Percentiles rank a stretch among this genome's conserved stretches.
phyloP scores from a whole-genome alignment of 306 rosid genomes.

The Pterocarpus macrocarpus region DNA sequence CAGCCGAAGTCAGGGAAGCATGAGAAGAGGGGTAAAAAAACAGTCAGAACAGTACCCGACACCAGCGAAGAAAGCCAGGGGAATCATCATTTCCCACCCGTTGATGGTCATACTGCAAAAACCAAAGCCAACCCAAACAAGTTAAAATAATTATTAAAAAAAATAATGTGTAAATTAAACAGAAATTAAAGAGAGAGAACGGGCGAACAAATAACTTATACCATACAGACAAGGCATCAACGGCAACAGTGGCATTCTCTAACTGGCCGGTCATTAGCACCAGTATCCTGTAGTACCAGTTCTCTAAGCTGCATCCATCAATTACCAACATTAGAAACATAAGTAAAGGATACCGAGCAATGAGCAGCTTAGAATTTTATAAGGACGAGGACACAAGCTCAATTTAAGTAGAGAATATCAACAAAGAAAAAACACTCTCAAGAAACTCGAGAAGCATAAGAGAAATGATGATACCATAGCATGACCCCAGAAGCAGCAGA shows the following conservation, averaged over 20 bases:
- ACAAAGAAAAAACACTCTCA: not conserved
- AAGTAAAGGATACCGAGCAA: too few species aligned
- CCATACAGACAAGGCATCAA: constrained; percentile 86
- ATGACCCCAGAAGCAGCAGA: constrained; percentile 77
- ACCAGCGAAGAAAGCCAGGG: constrained; percentile 79
- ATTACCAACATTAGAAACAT: not conserved
- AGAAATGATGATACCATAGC: constrained; percentile 60
- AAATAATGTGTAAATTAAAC: not conserved
- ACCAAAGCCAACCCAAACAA: not conserved
- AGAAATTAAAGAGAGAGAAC: not conserved
- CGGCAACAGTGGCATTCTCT: constrained; percentile 69
- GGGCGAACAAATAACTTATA: not conserved
- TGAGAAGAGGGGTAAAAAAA: not conserved
- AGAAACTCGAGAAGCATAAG: not conserved
- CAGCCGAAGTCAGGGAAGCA: not conserved
- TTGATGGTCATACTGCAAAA: constrained; percentile 76
- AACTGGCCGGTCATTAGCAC: constrained; percentile 75
- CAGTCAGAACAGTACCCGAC: constrained; percentile 58
- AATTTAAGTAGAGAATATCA: too few species aligned
- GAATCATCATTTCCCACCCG: constrained; percentile 93
- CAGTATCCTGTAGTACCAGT: constrained; percentile 78
- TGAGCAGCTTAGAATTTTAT: too few species aligned
- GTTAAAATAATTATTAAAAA: not conserved
- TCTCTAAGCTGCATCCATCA: constrained; percentile 64
- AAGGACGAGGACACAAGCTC: too few species aligned